These are phyloP conservation scores for Dactylellina leptospora DNA, from an alignment of 2,329 filamentous ascomycete genomes.

Conservation along the genomic window DNA sequence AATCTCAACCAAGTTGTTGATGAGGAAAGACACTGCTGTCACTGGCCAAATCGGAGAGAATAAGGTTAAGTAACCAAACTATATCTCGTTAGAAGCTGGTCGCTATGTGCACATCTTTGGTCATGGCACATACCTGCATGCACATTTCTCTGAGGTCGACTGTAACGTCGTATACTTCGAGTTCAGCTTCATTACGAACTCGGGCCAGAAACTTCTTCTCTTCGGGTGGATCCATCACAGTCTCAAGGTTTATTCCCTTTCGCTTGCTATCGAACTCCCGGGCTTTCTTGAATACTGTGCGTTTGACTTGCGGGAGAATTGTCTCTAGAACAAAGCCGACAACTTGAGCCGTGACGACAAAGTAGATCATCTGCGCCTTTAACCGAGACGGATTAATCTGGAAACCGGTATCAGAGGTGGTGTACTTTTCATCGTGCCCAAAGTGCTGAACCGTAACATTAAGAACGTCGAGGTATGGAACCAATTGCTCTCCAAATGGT, in stretches of 20 bases:
- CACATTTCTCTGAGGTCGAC: constrained; percentile 93
- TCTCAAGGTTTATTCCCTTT: constrained; percentile 65
- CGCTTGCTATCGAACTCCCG: constrained; percentile 74
- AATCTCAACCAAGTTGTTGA: constrained; percentile 97
- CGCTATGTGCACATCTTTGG: neutral
- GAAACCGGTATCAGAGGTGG: constrained; percentile 70
- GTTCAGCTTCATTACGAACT: constrained; percentile 81
- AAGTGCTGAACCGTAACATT: constrained; percentile 76
- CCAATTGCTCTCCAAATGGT: constrained; percentile 83
- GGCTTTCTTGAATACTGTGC: constrained; percentile 78
- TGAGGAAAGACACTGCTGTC: constrained; percentile 84
- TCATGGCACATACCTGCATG: constrained; percentile 72
- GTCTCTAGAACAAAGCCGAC: constrained; percentile 87
- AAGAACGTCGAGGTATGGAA: constrained; percentile 87
- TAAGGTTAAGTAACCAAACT: constrained; percentile 81
- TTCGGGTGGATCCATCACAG: constrained; percentile 73
- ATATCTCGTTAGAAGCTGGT: neutral
- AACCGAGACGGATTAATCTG: constrained; percentile 83
- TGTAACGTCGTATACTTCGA: constrained; percentile 87
- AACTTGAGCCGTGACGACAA: constrained; percentile 91
- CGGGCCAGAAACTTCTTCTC: constrained; percentile 82
- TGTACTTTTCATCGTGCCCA: constrained; percentile 76
- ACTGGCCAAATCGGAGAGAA: constrained; percentile 96
- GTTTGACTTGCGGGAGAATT: constrained; percentile 84
- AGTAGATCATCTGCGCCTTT: constrained; percentile 92